Evolutionary conservation across 768 basidiomycete genomes (phyloP).

Genomic region (Suillus lakei): DNA sequence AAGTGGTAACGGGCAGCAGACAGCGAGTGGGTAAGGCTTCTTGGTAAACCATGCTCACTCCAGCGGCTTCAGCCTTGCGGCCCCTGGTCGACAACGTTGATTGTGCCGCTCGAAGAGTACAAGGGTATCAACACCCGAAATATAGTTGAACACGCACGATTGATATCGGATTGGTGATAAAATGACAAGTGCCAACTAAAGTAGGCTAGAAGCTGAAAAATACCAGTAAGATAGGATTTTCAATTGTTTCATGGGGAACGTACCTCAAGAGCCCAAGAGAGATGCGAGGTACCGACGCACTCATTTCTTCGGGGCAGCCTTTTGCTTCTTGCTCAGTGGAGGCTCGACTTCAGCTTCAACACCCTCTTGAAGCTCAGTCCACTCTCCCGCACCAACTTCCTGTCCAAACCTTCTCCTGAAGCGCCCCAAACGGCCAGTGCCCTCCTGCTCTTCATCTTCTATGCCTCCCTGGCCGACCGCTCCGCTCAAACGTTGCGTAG

Average conservation of each 20-base stretch:
- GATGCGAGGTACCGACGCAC: not conserved
- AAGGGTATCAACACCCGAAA: no score
- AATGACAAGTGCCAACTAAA: not conserved
- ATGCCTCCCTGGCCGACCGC: conserved; percentile 43
- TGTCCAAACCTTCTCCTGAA: conserved; percentile 76
- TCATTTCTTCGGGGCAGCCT: conserved; percentile 2
- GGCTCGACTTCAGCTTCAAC: conserved; percentile 31
- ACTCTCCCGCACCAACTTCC: conserved; percentile 41
- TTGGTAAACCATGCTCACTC: no score
- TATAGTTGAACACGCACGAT: not conserved
- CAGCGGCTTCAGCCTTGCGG: no score
- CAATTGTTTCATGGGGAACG: not conserved
- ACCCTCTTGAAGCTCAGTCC: conserved; percentile 28
- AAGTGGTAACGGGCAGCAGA: no score
- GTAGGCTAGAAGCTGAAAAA: not conserved
- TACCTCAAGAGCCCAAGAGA: not conserved
- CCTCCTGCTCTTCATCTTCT: conserved; percentile 69
- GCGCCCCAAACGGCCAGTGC: conserved; percentile 77
- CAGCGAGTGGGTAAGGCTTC: no score
- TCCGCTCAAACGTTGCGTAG: conserved; percentile 56
- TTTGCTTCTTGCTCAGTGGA: conserved; percentile 12
- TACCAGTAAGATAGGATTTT: not conserved
- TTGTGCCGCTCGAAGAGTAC: no score
- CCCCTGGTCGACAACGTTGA: no score
- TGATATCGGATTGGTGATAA: not conserved